Evolutionary conservation across 2,329 filamentous ascomycete species (phyloP).

Genomic region (Gnomoniopsis sp.): DNA sequence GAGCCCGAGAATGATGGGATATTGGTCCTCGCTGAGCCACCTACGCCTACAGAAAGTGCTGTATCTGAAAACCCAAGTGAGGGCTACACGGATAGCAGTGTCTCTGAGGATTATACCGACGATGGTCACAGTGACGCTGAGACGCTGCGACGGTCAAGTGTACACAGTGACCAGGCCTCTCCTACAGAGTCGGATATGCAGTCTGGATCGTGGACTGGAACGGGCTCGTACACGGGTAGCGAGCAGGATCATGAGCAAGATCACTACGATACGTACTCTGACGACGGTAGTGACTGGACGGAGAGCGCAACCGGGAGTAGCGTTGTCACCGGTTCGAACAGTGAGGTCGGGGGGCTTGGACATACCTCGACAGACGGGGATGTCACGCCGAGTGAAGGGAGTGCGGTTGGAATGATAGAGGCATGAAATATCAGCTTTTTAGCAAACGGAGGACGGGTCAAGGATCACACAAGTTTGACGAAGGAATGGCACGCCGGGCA

Average conservation of each 20-base stretch:
- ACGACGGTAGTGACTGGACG: slow-evolving; percentile 45
- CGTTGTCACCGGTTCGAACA: slow-evolving; percentile 22
- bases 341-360: slow-evolving; percentile 7
- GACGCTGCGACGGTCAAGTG: slow-evolving; percentile 45
- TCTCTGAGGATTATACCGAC: slow-evolving; percentile 3
- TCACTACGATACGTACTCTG: slow-evolving; percentile 26
- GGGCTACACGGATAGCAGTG: slow-evolving; percentile 7
- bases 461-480: neutral
- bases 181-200: slow-evolving; percentile 6
- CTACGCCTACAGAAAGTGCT: slow-evolving; percentile 18
- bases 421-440: neutral
- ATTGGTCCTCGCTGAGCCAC: slow-evolving; percentile 15
- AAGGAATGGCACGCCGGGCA: neutral
- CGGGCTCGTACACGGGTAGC: neutral
- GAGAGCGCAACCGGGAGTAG: slow-evolving; percentile 35
- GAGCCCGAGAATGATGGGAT: slow-evolving; percentile 23
- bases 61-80: neutral
- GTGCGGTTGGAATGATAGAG: slow-evolving; percentile 23
- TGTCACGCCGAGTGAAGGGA: slow-evolving; percentile 6
- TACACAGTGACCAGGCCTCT: slow-evolving; percentile 10
- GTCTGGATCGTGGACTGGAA: slow-evolving; percentile 14
- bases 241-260: slow-evolving; percentile 21
- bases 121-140: slow-evolving; percentile 47
- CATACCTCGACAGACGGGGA: slow-evolving; percentile 9
- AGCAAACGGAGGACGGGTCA: neutral